These are phyloP conservation scores for Thuja plicata DNA, from an alignment of 83 land plant species.

Conservation along the genomic window DNA sequence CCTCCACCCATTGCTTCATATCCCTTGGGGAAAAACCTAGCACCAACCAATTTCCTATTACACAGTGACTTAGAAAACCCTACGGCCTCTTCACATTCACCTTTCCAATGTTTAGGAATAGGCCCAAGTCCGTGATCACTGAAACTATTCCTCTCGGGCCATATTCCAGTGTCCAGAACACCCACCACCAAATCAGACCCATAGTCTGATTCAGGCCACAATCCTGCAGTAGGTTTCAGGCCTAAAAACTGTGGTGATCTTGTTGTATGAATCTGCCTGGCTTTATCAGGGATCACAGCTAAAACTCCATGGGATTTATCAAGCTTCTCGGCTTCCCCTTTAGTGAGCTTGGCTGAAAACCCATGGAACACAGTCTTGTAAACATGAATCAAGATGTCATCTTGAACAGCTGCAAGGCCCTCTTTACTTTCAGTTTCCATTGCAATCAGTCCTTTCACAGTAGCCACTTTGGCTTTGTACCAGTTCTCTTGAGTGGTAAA, in stretches of 20 bases:
- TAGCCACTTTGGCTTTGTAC: slow-evolving; percentile 15
- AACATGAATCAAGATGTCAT: slow-evolving; percentile 36
- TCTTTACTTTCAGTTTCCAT: background rate
- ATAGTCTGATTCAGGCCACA: slow-evolving; percentile 75
- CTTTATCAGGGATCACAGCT: slow-evolving; percentile 58
- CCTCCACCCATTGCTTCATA: slow-evolving; percentile 42
- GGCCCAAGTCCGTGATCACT: slow-evolving; percentile 64
- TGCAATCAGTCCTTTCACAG: slow-evolving; percentile 18
- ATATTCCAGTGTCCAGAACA: slow-evolving; percentile 74
- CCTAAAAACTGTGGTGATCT: slow-evolving; percentile 84
- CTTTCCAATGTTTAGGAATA: slow-evolving; percentile 58
- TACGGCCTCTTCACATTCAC: slow-evolving; percentile 56
- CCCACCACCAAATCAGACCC: slow-evolving; percentile 79
- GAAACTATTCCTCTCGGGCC: slow-evolving; percentile 77
- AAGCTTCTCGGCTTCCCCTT: slow-evolving; percentile 28
- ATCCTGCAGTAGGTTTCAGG: slow-evolving; percentile 47
- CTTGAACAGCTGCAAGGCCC: background rate
- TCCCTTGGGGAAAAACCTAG: slow-evolving; percentile 65
- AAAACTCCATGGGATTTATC: slow-evolving; percentile 41
- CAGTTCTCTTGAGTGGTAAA: slow-evolving; percentile 13
- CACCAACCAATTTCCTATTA: slow-evolving; percentile 71
- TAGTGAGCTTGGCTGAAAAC: slow-evolving; percentile 60
- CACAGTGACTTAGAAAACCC: slow-evolving; percentile 36
- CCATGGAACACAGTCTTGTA: slow-evolving; percentile 74
- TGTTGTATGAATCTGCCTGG: slow-evolving; percentile 67